A percentile compares a stretch with the other conserved stretches of the same genome.
phyloP scores from a whole-genome alignment of 345 rosid species.

The Rubroshorea leprosula region DNA sequence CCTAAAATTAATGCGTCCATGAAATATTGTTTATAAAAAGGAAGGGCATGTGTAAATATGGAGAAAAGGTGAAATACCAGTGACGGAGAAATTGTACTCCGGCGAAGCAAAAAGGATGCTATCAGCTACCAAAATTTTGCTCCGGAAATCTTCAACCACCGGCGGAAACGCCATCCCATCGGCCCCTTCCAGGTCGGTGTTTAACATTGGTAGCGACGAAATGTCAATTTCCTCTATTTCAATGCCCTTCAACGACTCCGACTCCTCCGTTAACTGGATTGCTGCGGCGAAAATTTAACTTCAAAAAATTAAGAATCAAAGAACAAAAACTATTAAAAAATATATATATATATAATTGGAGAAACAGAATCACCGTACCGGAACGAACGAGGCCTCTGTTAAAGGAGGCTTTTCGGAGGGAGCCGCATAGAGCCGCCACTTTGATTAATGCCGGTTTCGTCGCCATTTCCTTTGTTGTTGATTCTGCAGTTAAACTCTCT shows the following conservation, averaged over 20 bases:
- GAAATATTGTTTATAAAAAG: too few species aligned
- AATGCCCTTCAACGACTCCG: slow-evolving; percentile 33
- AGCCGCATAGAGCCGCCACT: slow-evolving; percentile 75
- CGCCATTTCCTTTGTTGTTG: background rate
- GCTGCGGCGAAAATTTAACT: slow-evolving; percentile 31
- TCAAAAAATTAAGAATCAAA: background rate
- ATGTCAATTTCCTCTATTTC: slow-evolving; percentile 52
- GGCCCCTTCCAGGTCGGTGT: slow-evolving; percentile 58
- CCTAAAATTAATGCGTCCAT: too few species aligned
- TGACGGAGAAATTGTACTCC: slow-evolving; percentile 66
- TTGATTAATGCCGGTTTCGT: slow-evolving; percentile 41
- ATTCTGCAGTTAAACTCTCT: too few species aligned
- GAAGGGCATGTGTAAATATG: background rate
- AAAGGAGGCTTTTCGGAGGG: slow-evolving; percentile 67
- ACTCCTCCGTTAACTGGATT: slow-evolving; percentile 30
- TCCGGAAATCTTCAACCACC: slow-evolving; percentile 59
- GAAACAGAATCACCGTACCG: too few species aligned
- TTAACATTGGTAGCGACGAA: slow-evolving; percentile 55
- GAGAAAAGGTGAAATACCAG: slow-evolving; percentile 31
- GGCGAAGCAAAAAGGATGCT: slow-evolving; percentile 77
- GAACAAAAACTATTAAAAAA: too few species aligned
- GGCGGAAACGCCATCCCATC: slow-evolving; percentile 58
- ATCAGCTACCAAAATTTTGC: slow-evolving; percentile 54
- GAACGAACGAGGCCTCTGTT: slow-evolving; percentile 65
- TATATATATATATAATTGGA: too few species aligned